Base-by-base conservation (phyloP, 1,139 yeast genomes). In the Pichia sp. region DNA sequence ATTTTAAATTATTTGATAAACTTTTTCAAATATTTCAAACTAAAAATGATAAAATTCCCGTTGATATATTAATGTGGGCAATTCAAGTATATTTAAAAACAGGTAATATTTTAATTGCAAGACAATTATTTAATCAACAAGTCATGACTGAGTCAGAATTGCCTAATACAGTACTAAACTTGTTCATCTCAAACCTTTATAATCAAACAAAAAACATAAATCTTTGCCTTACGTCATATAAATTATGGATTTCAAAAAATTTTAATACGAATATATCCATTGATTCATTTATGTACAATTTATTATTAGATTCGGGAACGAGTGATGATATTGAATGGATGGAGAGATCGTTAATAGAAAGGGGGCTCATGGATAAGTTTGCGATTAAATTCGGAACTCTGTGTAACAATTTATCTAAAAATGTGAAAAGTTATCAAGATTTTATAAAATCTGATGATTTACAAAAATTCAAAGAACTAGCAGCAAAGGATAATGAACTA, bases 41-140 rank as follows among this genome's bases (percentile, higher is more conserved):
- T 11, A 41, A 45, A 12, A 49, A 51, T 4, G 49, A 48, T 11
- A 40, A 38, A 1, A 47, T 55, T 9, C 42, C 49, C 4, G 50
- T 50, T 6, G 47, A 44, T 16, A 35, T 52, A 23, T 41, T 59
- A 16, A 42, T 39, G 24, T 34, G 43, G 20, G 59, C 62, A 6
- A 46, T 59, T 33, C 51, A 51, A 33, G 54, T 55, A 11, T 57
- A 57, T 47, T 36, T 58, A 5, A 49, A 54, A 35, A 49, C 56
- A 6, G 60, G 54, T 30, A 55, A 56, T 39, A 47, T 58, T 10
- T 48, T 48, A 26, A 46, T 53, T 43, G 61, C 64, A 5, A 50
- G 48, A 3, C 60, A 57, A 46, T 33, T 59, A 6, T 60, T 59
- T 41, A 56, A 55, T 34, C 60, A 55, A 36, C 50, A 54, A n/a